phyloP scores from a whole-genome alignment of 331 rosid species.

The Spiraea crenata region DNA sequence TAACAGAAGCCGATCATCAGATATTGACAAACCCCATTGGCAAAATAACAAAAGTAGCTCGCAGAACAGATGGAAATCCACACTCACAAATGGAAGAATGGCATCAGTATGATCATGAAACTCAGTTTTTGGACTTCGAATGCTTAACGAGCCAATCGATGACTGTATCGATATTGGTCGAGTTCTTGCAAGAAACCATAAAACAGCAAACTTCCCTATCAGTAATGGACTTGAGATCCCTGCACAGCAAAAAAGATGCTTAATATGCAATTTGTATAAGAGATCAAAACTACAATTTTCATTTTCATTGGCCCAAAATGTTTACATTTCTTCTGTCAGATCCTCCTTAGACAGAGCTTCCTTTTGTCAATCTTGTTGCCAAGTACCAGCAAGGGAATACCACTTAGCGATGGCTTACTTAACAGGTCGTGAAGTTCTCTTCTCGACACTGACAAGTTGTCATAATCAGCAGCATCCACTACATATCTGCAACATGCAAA shows the following conservation, averaged over 20 bases:
- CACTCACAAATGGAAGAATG: slow-evolving; percentile 7
- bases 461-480: slow-evolving; percentile 61
- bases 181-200: slow-evolving; percentile 62
- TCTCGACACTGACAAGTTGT: slow-evolving; percentile 40
- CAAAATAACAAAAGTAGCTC: background rate
- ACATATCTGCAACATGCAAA: slow-evolving; percentile 46
- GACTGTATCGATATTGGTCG: slow-evolving; percentile 50
- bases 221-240: slow-evolving; percentile 50
- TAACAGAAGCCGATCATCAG: slow-evolving; percentile 6
- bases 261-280: background rate
- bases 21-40: background rate
- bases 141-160: slow-evolving; percentile 57
- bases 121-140: slow-evolving; percentile 41
- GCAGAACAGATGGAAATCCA: slow-evolving; percentile 10
- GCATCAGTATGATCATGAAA: background rate
- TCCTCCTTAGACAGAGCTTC: slow-evolving; percentile 44
- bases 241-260: slow-evolving; percentile 27
- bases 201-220: slow-evolving; percentile 57
- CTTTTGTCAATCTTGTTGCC: slow-evolving; percentile 61
- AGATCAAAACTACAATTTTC: background rate
- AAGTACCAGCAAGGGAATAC: slow-evolving; percentile 45
- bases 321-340: slow-evolving; percentile 46
- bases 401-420: slow-evolving; percentile 48
- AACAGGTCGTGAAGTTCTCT: slow-evolving; percentile 56
- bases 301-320: background rate